Percentiles rank a stretch among this genome's conserved stretches.
phyloP scores from a whole-genome alignment of 2,329 filamentous ascomycete species.

The Bisporella sp. region DNA sequence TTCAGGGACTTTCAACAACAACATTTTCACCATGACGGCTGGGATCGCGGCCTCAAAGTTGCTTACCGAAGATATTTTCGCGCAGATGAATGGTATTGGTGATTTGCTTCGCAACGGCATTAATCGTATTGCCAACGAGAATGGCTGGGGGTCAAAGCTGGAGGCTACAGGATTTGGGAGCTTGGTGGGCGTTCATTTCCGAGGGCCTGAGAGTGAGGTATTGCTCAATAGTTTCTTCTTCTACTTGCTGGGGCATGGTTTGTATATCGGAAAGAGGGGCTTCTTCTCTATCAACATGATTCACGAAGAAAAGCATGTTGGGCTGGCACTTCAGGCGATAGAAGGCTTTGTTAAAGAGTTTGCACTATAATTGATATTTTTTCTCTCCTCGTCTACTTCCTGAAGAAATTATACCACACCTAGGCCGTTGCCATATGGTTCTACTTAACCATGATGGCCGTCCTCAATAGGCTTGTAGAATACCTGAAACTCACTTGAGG shows the following conservation, averaged over 20 bases:
- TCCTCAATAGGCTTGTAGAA: too few relatives aligned
- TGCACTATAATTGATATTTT: too few relatives aligned
- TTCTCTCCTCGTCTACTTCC: too few relatives aligned
- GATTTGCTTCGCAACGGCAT: neutral
- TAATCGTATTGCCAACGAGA: neutral
- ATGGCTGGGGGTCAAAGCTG: constrained; percentile 2
- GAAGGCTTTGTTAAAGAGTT: too few relatives aligned
- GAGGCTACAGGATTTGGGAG: constrained; percentile 1
- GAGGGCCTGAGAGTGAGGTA: neutral
- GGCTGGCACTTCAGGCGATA: too few relatives aligned
- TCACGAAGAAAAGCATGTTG: neutral
- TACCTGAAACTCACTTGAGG: too few relatives aligned
- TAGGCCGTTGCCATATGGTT: too few relatives aligned
- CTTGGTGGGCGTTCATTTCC: constrained; percentile 5
- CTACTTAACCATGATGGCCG: too few relatives aligned
- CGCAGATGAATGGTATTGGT: neutral
- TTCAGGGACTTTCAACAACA: constrained; percentile 62
- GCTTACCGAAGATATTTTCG: neutral
- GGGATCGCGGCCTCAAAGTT: neutral
- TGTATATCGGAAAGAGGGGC: constrained; percentile 4
- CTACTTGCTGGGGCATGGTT: neutral
- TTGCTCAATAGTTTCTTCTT: neutral
- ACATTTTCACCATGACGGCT: constrained; percentile 47
- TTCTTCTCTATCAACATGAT: constrained; percentile 9
- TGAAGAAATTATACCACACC: too few relatives aligned